These are phyloP conservation scores for Nakaseomyces uthaithaninus DNA, from an alignment of 1,139 yeast genomes.

Conservation along the genomic window DNA sequence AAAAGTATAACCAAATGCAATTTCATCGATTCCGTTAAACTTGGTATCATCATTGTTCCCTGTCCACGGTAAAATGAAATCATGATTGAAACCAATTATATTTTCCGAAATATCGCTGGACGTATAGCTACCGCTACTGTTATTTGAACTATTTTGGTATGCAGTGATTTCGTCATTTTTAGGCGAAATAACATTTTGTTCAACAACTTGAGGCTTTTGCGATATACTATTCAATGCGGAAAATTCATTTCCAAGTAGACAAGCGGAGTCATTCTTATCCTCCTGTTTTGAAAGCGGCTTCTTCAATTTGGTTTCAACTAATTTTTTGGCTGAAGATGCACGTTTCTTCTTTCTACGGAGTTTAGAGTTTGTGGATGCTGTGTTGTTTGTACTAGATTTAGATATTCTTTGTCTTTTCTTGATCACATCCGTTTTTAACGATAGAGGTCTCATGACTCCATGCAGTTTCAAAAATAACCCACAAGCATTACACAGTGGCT, in stretches of 20 bases:
- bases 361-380: neutral
- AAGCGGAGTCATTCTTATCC: too few species aligned
- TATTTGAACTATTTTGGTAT: neutral
- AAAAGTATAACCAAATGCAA: neutral
- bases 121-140: neutral
- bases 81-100: constrained; percentile 2
- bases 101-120: neutral
- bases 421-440: constrained; percentile 85
- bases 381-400: constrained; percentile 9
- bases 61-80: neutral
- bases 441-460: constrained; percentile 87
- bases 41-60: neutral
- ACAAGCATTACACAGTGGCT: constrained; percentile 91
- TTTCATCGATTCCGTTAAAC: neutral
- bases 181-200: too few species aligned
- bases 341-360: constrained; percentile 1
- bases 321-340: constrained; percentile 3
- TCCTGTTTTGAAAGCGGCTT: neutral
- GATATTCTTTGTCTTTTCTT: constrained; percentile 55
- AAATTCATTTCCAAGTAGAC: too few species aligned
- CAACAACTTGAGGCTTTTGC: too few species aligned
- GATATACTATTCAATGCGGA: too few species aligned
- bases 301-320: constrained; percentile 1
- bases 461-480: constrained; percentile 85
- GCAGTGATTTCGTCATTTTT: too few species aligned